A percentile compares a stretch with the other conserved stretches of the same genome.
Evolutionary conservation across 2,329 filamentous ascomycete genomes (phyloP).

Genomic region (Pseudocercospora crystallina): DNA sequence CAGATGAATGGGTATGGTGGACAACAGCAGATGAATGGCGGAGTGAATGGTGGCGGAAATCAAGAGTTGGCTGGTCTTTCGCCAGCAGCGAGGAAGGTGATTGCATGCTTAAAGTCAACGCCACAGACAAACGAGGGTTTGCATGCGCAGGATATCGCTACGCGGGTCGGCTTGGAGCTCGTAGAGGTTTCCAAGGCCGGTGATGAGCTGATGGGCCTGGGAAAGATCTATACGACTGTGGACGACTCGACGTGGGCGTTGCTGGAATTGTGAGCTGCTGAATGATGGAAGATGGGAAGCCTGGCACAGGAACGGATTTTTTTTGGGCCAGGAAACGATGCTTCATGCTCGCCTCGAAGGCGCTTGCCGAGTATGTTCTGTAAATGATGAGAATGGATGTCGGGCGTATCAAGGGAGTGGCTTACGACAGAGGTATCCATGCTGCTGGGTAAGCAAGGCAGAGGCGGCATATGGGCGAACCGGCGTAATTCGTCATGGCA

Average conservation of each 20-base stretch:
- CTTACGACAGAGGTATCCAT: too few species aligned
- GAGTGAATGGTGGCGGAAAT: slow-evolving; percentile 36
- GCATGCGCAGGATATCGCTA: slow-evolving; percentile 74
- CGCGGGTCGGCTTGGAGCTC: slow-evolving; percentile 62
- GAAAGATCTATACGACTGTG: slow-evolving; percentile 84
- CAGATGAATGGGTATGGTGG: slow-evolving; percentile 26
- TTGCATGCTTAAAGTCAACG: slow-evolving; percentile 64
- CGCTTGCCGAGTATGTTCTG: too few species aligned
- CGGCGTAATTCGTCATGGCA: too few species aligned
- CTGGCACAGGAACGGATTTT: too few species aligned
- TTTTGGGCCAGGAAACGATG: too few species aligned
- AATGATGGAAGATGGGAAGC: not conserved
- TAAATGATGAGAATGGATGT: too few species aligned
- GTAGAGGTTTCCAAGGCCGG: slow-evolving; percentile 73
- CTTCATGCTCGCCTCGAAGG: too few species aligned
- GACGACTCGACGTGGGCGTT: slow-evolving; percentile 92
- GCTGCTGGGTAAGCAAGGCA: too few species aligned
- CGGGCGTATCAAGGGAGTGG: too few species aligned
- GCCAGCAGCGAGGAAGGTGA: slow-evolving; percentile 65
- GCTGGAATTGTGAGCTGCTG: slow-evolving; percentile 61
- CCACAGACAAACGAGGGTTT: slow-evolving; percentile 78
- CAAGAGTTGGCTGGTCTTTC: slow-evolving; percentile 40
- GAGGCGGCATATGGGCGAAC: too few species aligned
- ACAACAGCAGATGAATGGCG: slow-evolving; percentile 34
- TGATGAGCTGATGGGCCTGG: slow-evolving; percentile 73